Conservation (phyloP, 1,139 yeast genomes). For the Nakaseomyces nivariensis region DNA sequence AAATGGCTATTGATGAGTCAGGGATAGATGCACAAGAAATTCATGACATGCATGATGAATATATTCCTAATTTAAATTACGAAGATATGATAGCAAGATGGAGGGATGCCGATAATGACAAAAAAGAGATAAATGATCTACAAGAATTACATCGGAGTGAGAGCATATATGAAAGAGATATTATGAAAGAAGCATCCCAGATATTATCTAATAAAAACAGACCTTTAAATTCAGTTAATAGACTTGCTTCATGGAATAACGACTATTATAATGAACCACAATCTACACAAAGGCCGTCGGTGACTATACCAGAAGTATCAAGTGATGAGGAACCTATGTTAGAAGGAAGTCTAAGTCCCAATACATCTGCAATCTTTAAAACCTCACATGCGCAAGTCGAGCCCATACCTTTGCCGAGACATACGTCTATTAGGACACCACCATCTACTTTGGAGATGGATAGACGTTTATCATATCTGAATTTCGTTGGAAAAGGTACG, state of each 20-base stretch:
- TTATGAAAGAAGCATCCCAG: not conserved
- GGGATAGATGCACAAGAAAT: not conserved
- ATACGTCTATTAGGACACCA: constrained; percentile 9
- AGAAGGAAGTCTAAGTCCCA: constrained; percentile 7
- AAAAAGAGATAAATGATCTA: not conserved
- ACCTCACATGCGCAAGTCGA: constrained; percentile 26
- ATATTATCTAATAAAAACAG: not conserved
- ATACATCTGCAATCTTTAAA: constrained; percentile 12
- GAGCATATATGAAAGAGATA: not conserved
- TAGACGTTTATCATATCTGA: constrained; percentile 9
- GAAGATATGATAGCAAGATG: constrained; percentile 27
- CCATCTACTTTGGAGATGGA: constrained; percentile 14
- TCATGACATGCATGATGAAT: constrained; percentile 57
- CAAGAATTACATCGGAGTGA: not conserved
- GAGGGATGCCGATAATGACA: constrained; percentile 13
- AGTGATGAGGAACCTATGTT: not conserved
- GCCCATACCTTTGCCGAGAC: constrained; percentile 27
- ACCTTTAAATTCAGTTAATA: not conserved
- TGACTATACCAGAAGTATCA: not conserved
- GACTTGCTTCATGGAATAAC: constrained; percentile 4
- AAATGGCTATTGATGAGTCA: constrained; percentile 2
- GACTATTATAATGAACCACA: constrained; percentile 41
- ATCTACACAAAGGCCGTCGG: constrained; percentile 11
- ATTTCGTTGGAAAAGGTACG: constrained; percentile 1
- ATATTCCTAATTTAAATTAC: constrained; percentile 57